These are phyloP conservation scores for Talaromyces sp. DNA, from an alignment of 2,329 filamentous ascomycete genomes.

Conservation along the genomic window DNA sequence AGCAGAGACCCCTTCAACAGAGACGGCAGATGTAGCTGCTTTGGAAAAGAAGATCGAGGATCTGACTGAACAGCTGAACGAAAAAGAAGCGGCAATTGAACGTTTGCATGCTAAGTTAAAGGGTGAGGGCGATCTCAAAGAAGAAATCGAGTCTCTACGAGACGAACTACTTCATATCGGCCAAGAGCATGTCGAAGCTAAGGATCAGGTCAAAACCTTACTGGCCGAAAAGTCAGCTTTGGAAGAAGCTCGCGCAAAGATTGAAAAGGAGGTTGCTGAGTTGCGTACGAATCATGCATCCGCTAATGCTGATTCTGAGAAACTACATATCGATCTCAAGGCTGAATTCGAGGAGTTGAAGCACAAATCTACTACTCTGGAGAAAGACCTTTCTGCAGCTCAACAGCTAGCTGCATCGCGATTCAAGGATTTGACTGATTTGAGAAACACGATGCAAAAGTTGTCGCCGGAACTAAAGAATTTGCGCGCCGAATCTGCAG, in stretches of 20 bases:
- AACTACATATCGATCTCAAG: constrained; percentile 55
- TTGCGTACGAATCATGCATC: constrained; percentile 49
- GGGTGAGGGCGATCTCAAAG: constrained; percentile 71
- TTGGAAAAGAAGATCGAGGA: constrained; percentile 37
- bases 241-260: constrained; percentile 59
- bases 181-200: constrained; percentile 78
- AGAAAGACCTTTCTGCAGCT: constrained; percentile 80
- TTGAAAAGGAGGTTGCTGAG: constrained; percentile 68
- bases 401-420: constrained; percentile 81
- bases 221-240: constrained; percentile 63
- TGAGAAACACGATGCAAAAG: constrained; percentile 76
- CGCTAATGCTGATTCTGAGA: constrained; percentile 48
- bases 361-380: constrained; percentile 63
- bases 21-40: constrained; percentile 35
- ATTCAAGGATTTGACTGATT: constrained; percentile 81
- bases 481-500: constrained; percentile 71
- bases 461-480: constrained; percentile 80
- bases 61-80: constrained; percentile 35
- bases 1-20: constrained; percentile 23
- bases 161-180: constrained; percentile 77
- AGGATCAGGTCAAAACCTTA: constrained; percentile 69
- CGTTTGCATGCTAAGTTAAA: constrained; percentile 67
- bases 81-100: constrained; percentile 71
- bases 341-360: constrained; percentile 70
- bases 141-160: constrained; percentile 80